Evolutionary conservation across 768 basidiomycete species (phyloP), one percentile per base, ranked within the genome.

Genomic region (Hebeloma cylindrosporum): DNA sequence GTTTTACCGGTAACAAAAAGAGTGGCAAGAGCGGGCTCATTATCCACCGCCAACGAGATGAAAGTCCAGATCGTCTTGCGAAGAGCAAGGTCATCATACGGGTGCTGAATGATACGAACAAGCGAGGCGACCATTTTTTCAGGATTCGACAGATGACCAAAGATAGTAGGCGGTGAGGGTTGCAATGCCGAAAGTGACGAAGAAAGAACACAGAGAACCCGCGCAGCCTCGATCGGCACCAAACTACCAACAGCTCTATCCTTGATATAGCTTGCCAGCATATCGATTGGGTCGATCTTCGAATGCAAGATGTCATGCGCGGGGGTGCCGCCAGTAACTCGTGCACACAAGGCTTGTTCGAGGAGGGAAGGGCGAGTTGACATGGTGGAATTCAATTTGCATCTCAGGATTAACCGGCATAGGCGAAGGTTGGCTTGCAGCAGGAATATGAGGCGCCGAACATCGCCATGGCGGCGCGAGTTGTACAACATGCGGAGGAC

Each of bases 1-100:
- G 89, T 85, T 30, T 79, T 76, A 3, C 91, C 92, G 0, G 81
- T 75, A 23, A 93, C 83, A 47, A 93, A 83, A 20, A 96, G 70
- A 42, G 81, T 74, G 2, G 87, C 83, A 4, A 95, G 71, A 0
- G 93, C 91, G 1, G 94, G 92, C 59, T 93, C 92, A 49, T 84
- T 85, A 54, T 89, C 83, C 10, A 94, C 80, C 1, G 88, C 84
- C 13, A 89, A 72, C 0, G 87, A 68, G 28, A 95, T 82, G 51
- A 95, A 85, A 50, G 77, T 78, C 93, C 94, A 97, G 4, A 89
- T 80, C 0, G 85, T 78, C 38, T 77, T 83, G 14, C 87, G 82
- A 23, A 90, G 73, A 6, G 74, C 59, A 14, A 83, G 70, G 31
- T 92, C 90, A 22, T 91, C 85, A 51, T 87, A 90, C 0, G 89